phyloP scores from a whole-genome alignment of 1,139 yeast genomes.

The Blastobotrys apis region DNA sequence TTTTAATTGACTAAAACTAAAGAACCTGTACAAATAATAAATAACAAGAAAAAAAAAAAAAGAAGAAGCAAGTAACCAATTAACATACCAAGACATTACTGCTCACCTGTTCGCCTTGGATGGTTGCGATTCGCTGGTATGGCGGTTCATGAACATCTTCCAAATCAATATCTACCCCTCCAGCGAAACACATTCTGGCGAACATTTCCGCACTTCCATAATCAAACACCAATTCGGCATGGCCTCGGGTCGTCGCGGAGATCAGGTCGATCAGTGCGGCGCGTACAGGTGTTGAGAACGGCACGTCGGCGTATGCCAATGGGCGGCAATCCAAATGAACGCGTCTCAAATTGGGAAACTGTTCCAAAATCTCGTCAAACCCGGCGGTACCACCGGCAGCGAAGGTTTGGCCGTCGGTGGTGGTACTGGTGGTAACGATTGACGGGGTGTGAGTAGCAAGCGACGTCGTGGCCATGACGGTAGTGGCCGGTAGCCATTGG shows the following conservation, averaged over 20 bases:
- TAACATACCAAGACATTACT: neutral
- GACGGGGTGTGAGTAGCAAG: too few species aligned
- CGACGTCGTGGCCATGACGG: too few species aligned
- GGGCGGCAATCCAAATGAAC: conserved; percentile 7
- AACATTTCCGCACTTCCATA: conserved; percentile 8
- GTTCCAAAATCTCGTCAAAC: neutral
- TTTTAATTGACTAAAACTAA: too few species aligned
- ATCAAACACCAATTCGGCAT: conserved; percentile 4
- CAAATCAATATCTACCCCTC: conserved; percentile 9
- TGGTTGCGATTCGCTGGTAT: conserved; percentile 6
- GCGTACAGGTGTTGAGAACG: conserved; percentile 5
- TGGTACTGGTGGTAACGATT: neutral
- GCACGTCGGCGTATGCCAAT: neutral
- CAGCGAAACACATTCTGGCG: conserved; percentile 1
- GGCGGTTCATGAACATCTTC: conserved; percentile 12
- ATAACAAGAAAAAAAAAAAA: neutral
- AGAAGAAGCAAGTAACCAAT: too few species aligned
- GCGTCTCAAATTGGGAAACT: conserved; percentile 5
- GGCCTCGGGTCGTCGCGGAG: too few species aligned
- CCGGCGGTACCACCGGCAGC: neutral
- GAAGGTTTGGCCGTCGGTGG: neutral
- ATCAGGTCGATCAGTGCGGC: conserved; percentile 3
- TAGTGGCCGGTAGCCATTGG: conserved; percentile 4
- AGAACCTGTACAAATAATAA: neutral
- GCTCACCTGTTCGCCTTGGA: neutral